Evolutionary conservation across 768 basidiomycete species (phyloP).

Genomic region (Amyloporia xantha): DNA sequence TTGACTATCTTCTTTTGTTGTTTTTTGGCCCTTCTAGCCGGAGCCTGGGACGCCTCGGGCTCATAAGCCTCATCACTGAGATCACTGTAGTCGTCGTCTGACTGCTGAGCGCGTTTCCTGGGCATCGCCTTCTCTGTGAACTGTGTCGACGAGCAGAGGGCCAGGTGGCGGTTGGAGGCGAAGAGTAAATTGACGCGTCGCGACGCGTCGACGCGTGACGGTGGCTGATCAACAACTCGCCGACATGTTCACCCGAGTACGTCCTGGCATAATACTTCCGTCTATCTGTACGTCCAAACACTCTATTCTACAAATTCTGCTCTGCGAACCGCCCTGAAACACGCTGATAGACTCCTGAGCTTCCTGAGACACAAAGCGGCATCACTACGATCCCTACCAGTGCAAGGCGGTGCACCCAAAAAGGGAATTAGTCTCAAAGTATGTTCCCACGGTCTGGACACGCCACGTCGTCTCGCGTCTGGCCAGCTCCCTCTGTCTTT

Average conservation of each 20-base stretch:
- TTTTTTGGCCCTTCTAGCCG: no score
- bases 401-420: neutral
- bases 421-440: neutral
- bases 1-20: neutral
- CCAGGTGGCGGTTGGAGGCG: neutral
- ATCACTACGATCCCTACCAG: neutral
- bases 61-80: constrained; percentile 18
- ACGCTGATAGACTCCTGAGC: no score
- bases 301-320: neutral
- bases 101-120: constrained; percentile 18
- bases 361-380: neutral
- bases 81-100: constrained; percentile 13
- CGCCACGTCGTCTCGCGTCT: constrained; percentile 18
- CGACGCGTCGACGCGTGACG: neutral
- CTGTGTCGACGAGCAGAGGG: neutral
- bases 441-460: constrained; percentile 27
- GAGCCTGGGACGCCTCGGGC: constrained; percentile 7
- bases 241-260: no score
- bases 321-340: neutral
- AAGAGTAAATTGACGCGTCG: neutral
- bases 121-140: constrained; percentile 15
- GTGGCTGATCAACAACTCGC: neutral
- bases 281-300: neutral
- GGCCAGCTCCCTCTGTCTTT: neutral
- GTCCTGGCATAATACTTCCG: neutral